A percentile compares a stretch with the other conserved stretches of the same genome.
phyloP scores from a whole-genome alignment of 805 yeast genomes.

The Starmerella asiatica region DNA sequence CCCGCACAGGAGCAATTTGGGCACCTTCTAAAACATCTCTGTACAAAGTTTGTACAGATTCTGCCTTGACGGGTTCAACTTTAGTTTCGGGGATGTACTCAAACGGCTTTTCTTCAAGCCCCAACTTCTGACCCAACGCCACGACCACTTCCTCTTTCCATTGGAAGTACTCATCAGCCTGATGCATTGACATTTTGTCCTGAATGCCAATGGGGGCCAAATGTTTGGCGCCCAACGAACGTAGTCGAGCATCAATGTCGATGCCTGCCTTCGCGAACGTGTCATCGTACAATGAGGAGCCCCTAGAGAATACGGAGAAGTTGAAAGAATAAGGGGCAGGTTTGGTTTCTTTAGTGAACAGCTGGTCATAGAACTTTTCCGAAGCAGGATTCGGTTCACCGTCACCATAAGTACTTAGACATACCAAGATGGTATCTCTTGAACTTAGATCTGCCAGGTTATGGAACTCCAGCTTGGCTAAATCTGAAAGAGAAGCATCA shows the following conservation, averaged over 20 bases:
- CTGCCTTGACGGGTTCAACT: constrained; percentile 20
- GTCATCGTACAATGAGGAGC: constrained; percentile 72
- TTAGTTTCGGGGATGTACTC: constrained; percentile 46
- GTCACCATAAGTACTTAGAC: constrained; percentile 75
- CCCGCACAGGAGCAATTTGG: not conserved
- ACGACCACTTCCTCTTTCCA: constrained; percentile 66
- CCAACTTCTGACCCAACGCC: constrained; percentile 40
- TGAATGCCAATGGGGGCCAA: constrained; percentile 59
- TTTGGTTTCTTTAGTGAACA: constrained; percentile 31
- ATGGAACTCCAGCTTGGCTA: constrained; percentile 62
- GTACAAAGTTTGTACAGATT: not conserved
- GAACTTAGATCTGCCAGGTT: constrained; percentile 41
- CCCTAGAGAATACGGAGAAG: constrained; percentile 60
- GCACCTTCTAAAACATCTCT: not conserved
- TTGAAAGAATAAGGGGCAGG: constrained; percentile 33
- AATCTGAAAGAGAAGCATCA: constrained; percentile 53
- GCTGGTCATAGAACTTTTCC: constrained; percentile 25
- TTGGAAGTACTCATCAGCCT: constrained; percentile 67
- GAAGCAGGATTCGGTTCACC: constrained; percentile 84
- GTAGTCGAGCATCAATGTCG: constrained; percentile 33
- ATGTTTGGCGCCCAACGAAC: constrained; percentile 45
- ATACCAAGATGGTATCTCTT: constrained; percentile 40
- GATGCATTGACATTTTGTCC: constrained; percentile 69
- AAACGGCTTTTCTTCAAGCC: constrained; percentile 53
- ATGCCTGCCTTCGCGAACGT: constrained; percentile 53